Conservation (phyloP, 1,284 basidiomycete genomes). For the Farysia itapuensis region DNA sequence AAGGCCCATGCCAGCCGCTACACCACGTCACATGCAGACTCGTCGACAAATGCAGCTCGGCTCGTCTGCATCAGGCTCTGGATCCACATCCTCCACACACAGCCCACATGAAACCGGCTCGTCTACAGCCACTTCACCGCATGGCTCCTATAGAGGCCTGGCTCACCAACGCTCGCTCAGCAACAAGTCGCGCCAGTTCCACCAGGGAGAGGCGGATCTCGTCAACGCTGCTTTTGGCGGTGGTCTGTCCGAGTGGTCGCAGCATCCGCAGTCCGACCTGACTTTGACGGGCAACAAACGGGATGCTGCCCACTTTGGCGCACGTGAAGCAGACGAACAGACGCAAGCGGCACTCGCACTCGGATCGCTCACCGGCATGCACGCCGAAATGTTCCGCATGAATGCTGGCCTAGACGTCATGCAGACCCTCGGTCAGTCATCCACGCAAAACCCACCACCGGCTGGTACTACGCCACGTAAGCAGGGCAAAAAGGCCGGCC, state of each 20-base stretch:
- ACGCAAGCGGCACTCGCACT: constrained; percentile 30
- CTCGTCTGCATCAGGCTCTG: constrained; percentile 34
- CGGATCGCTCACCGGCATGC: constrained; percentile 29
- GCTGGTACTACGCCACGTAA: too few relatives aligned
- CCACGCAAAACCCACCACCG: not conserved
- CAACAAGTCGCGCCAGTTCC: constrained; percentile 24
- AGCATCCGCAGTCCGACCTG: constrained; percentile 1
- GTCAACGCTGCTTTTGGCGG: constrained; percentile 34
- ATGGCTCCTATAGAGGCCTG: constrained; percentile 14
- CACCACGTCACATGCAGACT: constrained; percentile 23
- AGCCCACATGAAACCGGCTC: constrained; percentile 40
- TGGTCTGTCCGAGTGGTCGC: constrained; percentile 22
- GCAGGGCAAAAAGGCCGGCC: not conserved
- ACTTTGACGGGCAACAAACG: constrained; percentile 22
- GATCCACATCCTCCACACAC: constrained; percentile 30
- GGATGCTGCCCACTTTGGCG: constrained; percentile 20
- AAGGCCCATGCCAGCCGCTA: constrained; percentile 13
- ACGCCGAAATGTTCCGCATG: constrained; percentile 42
- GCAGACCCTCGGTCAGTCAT: not conserved
- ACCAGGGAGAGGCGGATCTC: constrained; percentile 32
- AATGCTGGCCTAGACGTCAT: constrained; percentile 26
- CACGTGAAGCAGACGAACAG: constrained; percentile 26
- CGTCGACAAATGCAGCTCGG: constrained; percentile 5
- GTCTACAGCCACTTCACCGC: constrained; percentile 34
- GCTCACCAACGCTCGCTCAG: constrained; percentile 18